These are phyloP conservation scores for Xerocomus brunneocitrinus DNA, from an alignment of 768 basidiomycete species.

Conservation along the genomic window DNA sequence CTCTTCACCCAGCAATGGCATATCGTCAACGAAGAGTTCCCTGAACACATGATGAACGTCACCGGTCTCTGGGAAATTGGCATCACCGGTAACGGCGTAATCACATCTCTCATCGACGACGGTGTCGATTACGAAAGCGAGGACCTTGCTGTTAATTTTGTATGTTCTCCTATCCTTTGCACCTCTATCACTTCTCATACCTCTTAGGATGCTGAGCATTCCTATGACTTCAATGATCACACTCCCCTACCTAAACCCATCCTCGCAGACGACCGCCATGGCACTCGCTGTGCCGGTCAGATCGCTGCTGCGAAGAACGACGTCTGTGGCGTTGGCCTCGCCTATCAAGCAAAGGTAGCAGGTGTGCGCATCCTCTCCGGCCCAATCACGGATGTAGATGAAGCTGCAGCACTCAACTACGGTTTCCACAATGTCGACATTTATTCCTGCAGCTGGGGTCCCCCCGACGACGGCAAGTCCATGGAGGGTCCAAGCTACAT, in stretches of 20 bases:
- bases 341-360: slow-evolving; percentile 86
- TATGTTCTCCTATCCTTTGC: slow-evolving; percentile 39
- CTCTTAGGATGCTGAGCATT: slow-evolving; percentile 73
- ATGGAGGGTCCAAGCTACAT: slow-evolving; percentile 94
- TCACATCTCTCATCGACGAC: slow-evolving; percentile 90
- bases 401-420: slow-evolving; percentile 92
- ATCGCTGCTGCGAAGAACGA: slow-evolving; percentile 90
- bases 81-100: slow-evolving; percentile 80
- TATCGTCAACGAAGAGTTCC: slow-evolving; percentile 80
- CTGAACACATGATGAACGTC: slow-evolving; percentile 89
- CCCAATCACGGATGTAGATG: slow-evolving; percentile 91
- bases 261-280: slow-evolving; percentile 90
- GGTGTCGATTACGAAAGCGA: slow-evolving; percentile 87
- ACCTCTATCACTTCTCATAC: neutral
- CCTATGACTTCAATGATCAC: slow-evolving; percentile 97
- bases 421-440: slow-evolving; percentile 90
- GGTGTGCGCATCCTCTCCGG: slow-evolving; percentile 95
- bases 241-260: slow-evolving; percentile 80
- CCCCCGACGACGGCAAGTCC: slow-evolving; percentile 87
- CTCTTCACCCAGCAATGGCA: slow-evolving; percentile 90
- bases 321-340: slow-evolving; percentile 91
- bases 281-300: slow-evolving; percentile 97
- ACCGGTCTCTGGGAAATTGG: slow-evolving; percentile 89
- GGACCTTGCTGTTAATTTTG: slow-evolving; percentile 90
- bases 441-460: slow-evolving; percentile 95